Evolutionary conservation across 1,284 basidiomycete genomes (phyloP), one percentile per base, ranked within the genome.

Genomic region (Malassezia yamatoensis): DNA sequence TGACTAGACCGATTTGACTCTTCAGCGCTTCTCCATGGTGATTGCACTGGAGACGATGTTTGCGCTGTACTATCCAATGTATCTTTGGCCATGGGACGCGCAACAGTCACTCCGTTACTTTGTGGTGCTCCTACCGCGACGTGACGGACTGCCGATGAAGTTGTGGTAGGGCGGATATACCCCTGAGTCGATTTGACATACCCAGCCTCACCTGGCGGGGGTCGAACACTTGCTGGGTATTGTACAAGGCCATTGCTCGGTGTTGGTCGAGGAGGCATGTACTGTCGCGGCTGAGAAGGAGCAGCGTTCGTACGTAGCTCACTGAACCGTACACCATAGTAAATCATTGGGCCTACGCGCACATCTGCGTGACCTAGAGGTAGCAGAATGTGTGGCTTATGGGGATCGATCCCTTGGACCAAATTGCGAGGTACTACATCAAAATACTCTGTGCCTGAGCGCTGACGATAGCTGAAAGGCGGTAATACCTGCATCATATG

Each of bases 401-500:
- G 58, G 5, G 68, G 66, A 24, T 67, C 63, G 54, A 74, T 60
- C 40, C 60, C 63, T 21, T 62, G 65, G 1, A 68, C 48, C 16
- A 68, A 53, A 20, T 51, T 50, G n/a, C 59, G 58, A 0, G 69
- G 68, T 15, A 72, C 58, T 5, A 57, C 56, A 38, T 64, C 62
- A 7, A 63, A 65, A 37, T 62, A 68, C 51, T 63, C 59, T 51
- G 61, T 60, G 41, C 66, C 67, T 0, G 64, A 56, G 34, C 60
- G 51, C 24, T 62, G 61, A 11, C 63, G 56, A 44, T 68, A 65
- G 48, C 66, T 66, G 60, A 66, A 71, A 0, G 65, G 67, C 11
- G 69, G 64, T 5, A 74, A 60, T 3, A 74, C 55, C 33, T 64
- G 62, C 2, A 70, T 66, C 43, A 74, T 66, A 48, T 74, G 67